Base-by-base conservation (phyloP, 371 early-diverging fungal genomes). In the Funneliformis caledonium region DNA sequence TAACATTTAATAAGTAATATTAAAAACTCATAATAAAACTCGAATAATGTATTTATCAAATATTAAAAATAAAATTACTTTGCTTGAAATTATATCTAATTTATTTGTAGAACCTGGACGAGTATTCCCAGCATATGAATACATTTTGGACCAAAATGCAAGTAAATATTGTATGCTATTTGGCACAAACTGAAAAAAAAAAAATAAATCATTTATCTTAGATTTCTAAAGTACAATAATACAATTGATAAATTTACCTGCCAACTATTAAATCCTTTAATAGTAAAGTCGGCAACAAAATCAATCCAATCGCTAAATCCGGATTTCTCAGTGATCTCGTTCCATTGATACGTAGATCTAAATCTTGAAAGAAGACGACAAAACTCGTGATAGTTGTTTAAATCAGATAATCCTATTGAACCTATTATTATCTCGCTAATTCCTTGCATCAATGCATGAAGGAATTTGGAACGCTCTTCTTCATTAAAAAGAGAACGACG, bases 401-500 rank as follows among this genome's bases (percentile, higher is more conserved):
- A 84, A 60, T 96, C 92, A 65, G 91, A 88, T 81, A 96, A 85
- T 0, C 94, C 93, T 50, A 88, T 85, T 0, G 90, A 88, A 6
- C 88, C 86, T 0, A 86, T 80, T 42, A 97, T 86, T 5, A 95
- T 93, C 72, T 92, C 90, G 2, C 88, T 84, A 0, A 92, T 92
- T n/a, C 93, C 96, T 42, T 89, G 86, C 88, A 95, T 90, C 69
- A 95, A 88, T 59, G 86, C 87, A 43, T 89, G 82, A 16, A 96
- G 88, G 82, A 95, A 95, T 59, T 85, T 85, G 10, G 87, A 81
- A 43, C 95, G 90, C 74, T 92, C 91, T 0, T 91, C 89, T 45
- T 94, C 95, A 22, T 84, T 87, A 83, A 95, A 97, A 52, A 97
- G 85, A 4, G 97, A 93, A 31, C 96, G 90, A 50, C 97, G 92